A percentile compares a stretch with the other conserved stretches of the same genome.
Evolutionary conservation across 176 grass and related monocot genomes (phyloP).

Genomic region (Zizania latifolia): DNA sequence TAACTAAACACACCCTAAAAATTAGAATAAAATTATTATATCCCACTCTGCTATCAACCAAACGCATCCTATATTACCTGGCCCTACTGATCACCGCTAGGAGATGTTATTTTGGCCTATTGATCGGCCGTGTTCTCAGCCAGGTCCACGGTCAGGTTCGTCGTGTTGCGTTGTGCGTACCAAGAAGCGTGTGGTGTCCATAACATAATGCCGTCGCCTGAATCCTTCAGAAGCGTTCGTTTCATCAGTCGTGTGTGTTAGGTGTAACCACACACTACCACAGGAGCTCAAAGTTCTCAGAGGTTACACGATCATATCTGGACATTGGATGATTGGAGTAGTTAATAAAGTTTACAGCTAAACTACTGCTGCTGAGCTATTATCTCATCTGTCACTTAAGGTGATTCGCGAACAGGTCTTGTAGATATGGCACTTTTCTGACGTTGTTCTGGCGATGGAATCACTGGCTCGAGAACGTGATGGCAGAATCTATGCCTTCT

Average conservation of each 20-base stretch:
- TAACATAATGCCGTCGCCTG: slow-evolving; percentile 12
- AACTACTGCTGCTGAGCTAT: not conserved
- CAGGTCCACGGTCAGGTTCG: no score
- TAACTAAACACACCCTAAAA: no score
- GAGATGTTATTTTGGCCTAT: slow-evolving; percentile 26
- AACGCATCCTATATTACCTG: no score
- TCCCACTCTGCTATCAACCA: no score
- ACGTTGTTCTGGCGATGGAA: not conserved
- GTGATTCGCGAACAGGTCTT: not conserved
- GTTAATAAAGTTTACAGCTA: no score
- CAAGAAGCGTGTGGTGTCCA: not conserved
- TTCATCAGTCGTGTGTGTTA: slow-evolving; percentile 1
- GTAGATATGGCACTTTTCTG: not conserved
- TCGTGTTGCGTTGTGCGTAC: not conserved
- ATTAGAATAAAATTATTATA: no score
- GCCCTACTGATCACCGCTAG: no score
- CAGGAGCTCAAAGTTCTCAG: not conserved
- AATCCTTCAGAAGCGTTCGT: not conserved
- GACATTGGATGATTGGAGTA: no score
- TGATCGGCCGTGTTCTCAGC: not conserved
- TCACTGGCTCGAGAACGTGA: not conserved
- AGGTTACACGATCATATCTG: no score
- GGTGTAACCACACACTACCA: not conserved
- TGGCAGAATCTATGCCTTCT: slow-evolving; percentile 32
- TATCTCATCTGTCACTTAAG: not conserved